A percentile compares a stretch with the other conserved stretches of the same genome.
Evolutionary conservation across 148 eudicot genomes (phyloP).

Genomic region (Limonium bicolor): DNA sequence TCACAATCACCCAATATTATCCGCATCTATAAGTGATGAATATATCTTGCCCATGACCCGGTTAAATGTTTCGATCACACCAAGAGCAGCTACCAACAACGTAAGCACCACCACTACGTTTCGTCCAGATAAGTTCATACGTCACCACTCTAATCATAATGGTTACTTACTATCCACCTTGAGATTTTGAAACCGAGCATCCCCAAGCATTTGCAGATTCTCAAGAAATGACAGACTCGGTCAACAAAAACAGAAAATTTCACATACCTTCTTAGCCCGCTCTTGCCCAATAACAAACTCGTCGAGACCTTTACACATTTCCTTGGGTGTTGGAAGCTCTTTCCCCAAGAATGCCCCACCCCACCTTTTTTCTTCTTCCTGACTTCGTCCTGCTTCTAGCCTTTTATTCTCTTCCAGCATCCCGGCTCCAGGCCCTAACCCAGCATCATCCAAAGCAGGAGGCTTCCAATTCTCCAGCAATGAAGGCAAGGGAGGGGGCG

Average conservation of each 20-base stretch:
- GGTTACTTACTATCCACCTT: too few species aligned
- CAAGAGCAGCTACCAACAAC: too few species aligned
- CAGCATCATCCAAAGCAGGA: too few species aligned
- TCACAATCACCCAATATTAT: too few species aligned
- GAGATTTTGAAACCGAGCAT: neutral
- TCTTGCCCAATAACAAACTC: slow-evolving; percentile 84
- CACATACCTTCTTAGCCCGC: slow-evolving; percentile 64
- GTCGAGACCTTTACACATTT: slow-evolving; percentile 52
- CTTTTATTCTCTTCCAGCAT: slow-evolving; percentile 4
- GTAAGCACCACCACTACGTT: too few species aligned
- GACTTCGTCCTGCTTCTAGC: slow-evolving; percentile 10
- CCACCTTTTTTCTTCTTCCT: slow-evolving; percentile 15
- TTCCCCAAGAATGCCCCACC: slow-evolving; percentile 42
- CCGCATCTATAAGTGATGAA: too few species aligned
- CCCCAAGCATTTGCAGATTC: neutral
- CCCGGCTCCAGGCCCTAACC: slow-evolving; percentile 7
- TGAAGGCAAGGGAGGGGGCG: neutral
- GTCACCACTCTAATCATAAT: too few species aligned
- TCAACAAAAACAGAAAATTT: neutral
- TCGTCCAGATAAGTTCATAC: too few species aligned
- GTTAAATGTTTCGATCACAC: too few species aligned
- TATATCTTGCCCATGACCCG: too few species aligned
- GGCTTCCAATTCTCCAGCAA: neutral
- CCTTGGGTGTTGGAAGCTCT: slow-evolving; percentile 69
- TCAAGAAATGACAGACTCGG: neutral